Evolutionary conservation across 2,329 filamentous ascomycete species (phyloP).

Genomic region (Podosphaera xanthii): DNA sequence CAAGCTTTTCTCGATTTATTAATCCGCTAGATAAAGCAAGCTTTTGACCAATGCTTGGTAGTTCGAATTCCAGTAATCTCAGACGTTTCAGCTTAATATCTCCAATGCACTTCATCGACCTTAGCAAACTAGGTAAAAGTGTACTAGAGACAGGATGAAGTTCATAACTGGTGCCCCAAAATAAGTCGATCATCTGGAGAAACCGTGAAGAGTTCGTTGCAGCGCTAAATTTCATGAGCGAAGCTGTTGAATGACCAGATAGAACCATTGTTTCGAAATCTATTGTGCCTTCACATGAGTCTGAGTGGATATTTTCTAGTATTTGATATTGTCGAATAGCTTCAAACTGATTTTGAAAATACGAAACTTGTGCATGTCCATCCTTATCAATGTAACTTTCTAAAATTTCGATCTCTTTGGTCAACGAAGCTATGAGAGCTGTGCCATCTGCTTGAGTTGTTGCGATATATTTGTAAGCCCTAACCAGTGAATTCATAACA

Average conservation of each 20-base stretch:
- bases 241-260: conserved; percentile 12
- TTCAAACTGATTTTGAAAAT: conserved; percentile 33
- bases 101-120: conserved; percentile 27
- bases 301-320: conserved; percentile 4
- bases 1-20: conserved; percentile 24
- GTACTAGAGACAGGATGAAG: conserved; percentile 24
- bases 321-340: conserved; percentile 24
- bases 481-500: conserved; percentile 29
- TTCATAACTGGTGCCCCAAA: conserved; percentile 14
- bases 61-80: conserved; percentile 38
- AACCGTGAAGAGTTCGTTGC: conserved; percentile 8
- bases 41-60: conserved; percentile 35
- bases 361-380: conserved; percentile 22
- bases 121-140: conserved; percentile 29
- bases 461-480: conserved; percentile 33
- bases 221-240: conserved; percentile 12
- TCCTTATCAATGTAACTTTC: conserved; percentile 23
- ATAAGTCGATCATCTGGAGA: conserved; percentile 13
- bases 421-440: conserved; percentile 24
- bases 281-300: not conserved
- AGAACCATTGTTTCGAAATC: conserved; percentile 13
- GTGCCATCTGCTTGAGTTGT: conserved; percentile 16
- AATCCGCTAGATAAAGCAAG: conserved; percentile 8
- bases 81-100: conserved; percentile 36
- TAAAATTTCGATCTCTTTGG: conserved; percentile 27